A percentile compares a stretch with the other conserved stretches of the same genome.
These are phyloP conservation scores for Aspergillus affinis DNA, from an alignment of 495 filamentous ascomycete genomes.

Conservation along the genomic window DNA sequence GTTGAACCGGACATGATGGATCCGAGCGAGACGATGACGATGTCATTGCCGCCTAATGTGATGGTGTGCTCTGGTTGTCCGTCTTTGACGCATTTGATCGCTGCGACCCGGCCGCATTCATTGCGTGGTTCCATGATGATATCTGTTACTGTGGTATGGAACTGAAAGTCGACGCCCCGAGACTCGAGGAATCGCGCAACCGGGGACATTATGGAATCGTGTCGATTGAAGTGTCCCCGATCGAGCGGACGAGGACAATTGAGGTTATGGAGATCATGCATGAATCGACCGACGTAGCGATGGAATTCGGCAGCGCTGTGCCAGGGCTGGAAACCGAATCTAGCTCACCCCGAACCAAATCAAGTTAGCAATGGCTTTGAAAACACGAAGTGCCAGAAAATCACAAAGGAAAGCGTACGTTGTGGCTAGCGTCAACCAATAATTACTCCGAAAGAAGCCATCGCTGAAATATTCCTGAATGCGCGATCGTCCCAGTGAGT, in stretches of 20 bases:
- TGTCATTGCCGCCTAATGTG: slow-evolving; percentile 23
- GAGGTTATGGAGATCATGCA: slow-evolving; percentile 25
- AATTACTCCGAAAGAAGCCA: slow-evolving; percentile 40
- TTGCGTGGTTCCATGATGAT: slow-evolving; percentile 21
- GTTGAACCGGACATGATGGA: slow-evolving; percentile 28
- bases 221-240: slow-evolving; percentile 36
- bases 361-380: not conserved
- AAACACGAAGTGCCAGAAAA: not conserved
- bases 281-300: slow-evolving; percentile 27
- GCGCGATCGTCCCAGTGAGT: slow-evolving; percentile 29
- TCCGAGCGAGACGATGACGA: slow-evolving; percentile 32
- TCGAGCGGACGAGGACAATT: slow-evolving; percentile 28
- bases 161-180: slow-evolving; percentile 44
- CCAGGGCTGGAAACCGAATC: slow-evolving; percentile 42
- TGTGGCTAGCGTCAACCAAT: slow-evolving; percentile 39
- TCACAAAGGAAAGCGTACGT: slow-evolving; percentile 22
- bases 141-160: slow-evolving; percentile 32
- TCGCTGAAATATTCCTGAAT: slow-evolving; percentile 36
- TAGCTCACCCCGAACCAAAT: not conserved
- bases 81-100: slow-evolving; percentile 3
- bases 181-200: slow-evolving; percentile 37
- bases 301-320: slow-evolving; percentile 42
- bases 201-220: slow-evolving; percentile 41
- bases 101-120: slow-evolving; percentile 14
- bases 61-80: slow-evolving; percentile 17